A percentile compares a stretch with the other conserved stretches of the same genome.
Evolutionary conservation across 2,329 filamentous ascomycete genomes (phyloP).

Genomic region (Curvularia sp.): DNA sequence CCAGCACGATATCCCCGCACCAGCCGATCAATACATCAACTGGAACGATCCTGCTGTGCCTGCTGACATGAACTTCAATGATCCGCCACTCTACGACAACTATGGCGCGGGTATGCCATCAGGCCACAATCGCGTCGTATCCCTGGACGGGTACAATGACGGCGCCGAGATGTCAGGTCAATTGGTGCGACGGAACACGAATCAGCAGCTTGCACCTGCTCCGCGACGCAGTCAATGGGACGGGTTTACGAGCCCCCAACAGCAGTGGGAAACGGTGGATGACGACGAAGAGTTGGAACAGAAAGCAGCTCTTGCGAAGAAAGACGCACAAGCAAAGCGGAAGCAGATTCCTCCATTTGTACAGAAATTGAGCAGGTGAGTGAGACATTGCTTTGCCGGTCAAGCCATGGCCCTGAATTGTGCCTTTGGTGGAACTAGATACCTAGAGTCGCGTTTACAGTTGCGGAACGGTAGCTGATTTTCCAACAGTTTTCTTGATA

Average conservation of each 20-base stretch:
- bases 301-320: conserved; percentile 80
- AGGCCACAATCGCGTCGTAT: conserved; percentile 43
- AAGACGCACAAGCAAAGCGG: conserved; percentile 85
- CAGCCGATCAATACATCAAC: conserved; percentile 45
- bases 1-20: conserved; percentile 56
- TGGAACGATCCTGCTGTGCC: conserved; percentile 43
- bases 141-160: conserved; percentile 42
- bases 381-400: conserved; percentile 15
- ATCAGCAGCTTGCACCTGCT: conserved; percentile 55
- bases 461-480: conserved; percentile 17
- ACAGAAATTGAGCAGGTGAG: conserved; percentile 94
- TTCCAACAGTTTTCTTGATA: conserved; percentile 80
- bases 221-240: conserved; percentile 52
- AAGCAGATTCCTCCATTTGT: conserved; percentile 98
- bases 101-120: conserved; percentile 27
- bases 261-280: conserved; percentile 61
- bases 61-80: conserved; percentile 45
- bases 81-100: conserved; percentile 49
- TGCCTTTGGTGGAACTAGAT: too few species aligned
- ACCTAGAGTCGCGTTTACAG: not conserved
- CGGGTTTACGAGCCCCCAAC: conserved; percentile 51
- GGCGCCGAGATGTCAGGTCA: conserved; percentile 49
- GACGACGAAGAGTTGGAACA: conserved; percentile 82
- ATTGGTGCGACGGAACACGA: conserved; percentile 56
- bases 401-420: not conserved